Evolutionary conservation across 2,329 filamentous ascomycete genomes (phyloP).

Genomic region (Aspergillus melleus): DNA sequence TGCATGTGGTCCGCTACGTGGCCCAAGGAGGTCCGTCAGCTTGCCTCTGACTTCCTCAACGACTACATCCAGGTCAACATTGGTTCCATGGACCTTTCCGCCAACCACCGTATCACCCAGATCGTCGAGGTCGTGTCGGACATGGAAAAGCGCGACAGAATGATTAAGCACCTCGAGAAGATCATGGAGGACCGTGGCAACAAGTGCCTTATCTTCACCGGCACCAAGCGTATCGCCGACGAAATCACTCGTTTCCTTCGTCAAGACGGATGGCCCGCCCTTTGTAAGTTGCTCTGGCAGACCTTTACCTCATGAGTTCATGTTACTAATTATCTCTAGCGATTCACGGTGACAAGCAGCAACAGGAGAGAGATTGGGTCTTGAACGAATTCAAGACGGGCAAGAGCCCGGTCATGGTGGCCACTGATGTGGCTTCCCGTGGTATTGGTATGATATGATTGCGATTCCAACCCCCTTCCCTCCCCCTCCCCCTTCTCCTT

Average conservation of each 20-base stretch:
- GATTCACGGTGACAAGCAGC: constrained; percentile 98
- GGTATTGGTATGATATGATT: constrained; percentile 97
- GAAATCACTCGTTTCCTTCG: constrained; percentile 97
- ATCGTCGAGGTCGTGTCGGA: constrained; percentile 95
- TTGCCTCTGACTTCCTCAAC: constrained; percentile 85
- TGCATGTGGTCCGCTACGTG: constrained; percentile 99
- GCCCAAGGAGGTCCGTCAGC: constrained; percentile 95
- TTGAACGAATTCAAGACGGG: constrained; percentile 99
- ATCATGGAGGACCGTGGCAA: constrained; percentile 96
- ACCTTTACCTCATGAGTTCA: constrained; percentile 19
- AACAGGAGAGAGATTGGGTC: constrained; percentile 99
- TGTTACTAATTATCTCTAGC: constrained; percentile 56
- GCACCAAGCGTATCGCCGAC: constrained; percentile 86
- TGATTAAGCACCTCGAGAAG: constrained; percentile 97
- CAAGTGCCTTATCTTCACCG: constrained; percentile 92
- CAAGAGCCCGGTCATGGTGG: constrained; percentile 99
- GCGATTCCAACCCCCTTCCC: constrained; percentile 47
- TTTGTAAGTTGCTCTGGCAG: constrained; percentile 64
- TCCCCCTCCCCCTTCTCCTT: constrained; percentile 29
- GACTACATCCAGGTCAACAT: constrained; percentile 99
- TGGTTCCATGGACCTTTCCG: constrained; percentile 90
- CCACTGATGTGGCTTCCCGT: constrained; percentile 98
- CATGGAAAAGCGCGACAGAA: constrained; percentile 95
- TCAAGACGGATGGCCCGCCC: constrained; percentile 95
- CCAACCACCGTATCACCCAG: constrained; percentile 97